phyloP scores from a whole-genome alignment of 2,329 filamentous ascomycete genomes.

The Pseudogymnoascus sp. region DNA sequence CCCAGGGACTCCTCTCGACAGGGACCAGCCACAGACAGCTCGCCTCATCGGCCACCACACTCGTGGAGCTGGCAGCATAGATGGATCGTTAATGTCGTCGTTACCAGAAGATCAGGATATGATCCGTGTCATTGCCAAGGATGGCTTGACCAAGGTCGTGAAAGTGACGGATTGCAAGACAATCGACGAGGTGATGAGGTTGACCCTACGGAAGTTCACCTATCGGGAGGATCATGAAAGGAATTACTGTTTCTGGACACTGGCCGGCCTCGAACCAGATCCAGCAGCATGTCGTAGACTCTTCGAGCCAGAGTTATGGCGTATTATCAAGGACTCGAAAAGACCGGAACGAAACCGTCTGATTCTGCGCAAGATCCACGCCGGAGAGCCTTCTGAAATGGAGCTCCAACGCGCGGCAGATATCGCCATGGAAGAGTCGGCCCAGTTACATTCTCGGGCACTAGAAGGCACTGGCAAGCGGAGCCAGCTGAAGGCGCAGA shows the following conservation, averaged over 20 bases:
- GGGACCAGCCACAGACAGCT: conserved; percentile 45
- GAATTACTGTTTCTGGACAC: conserved; percentile 94
- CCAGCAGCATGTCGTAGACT: conserved; percentile 74
- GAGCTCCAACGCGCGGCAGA: conserved; percentile 82
- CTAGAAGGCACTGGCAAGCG: conserved; percentile 56
- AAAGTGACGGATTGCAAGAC: conserved; percentile 88
- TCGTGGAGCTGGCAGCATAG: conserved; percentile 74
- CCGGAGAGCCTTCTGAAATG: conserved; percentile 78
- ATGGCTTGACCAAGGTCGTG: conserved; percentile 85
- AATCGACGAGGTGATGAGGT: conserved; percentile 85
- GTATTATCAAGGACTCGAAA: conserved; percentile 79
- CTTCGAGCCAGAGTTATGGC: conserved; percentile 80
- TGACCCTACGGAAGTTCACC: conserved; percentile 79
- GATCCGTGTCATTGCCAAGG: conserved; percentile 88
- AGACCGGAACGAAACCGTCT: conserved; percentile 83
- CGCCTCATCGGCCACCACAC: conserved; percentile 62
- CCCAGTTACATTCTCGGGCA: conserved; percentile 60
- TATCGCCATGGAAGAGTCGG: conserved; percentile 82
- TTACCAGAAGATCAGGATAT: conserved; percentile 80
- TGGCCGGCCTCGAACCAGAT: conserved; percentile 78
- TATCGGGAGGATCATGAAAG: conserved; percentile 85
- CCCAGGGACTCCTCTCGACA: conserved; percentile 56
- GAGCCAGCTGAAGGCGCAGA: conserved; percentile 81
- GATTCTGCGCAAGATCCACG: conserved; percentile 86
- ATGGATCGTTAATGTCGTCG: conserved; percentile 78